Evolutionary conservation across 106 monocot genomes (phyloP), one percentile per base, ranked within the genome.

Genomic region (Dendrobium nobile): DNA sequence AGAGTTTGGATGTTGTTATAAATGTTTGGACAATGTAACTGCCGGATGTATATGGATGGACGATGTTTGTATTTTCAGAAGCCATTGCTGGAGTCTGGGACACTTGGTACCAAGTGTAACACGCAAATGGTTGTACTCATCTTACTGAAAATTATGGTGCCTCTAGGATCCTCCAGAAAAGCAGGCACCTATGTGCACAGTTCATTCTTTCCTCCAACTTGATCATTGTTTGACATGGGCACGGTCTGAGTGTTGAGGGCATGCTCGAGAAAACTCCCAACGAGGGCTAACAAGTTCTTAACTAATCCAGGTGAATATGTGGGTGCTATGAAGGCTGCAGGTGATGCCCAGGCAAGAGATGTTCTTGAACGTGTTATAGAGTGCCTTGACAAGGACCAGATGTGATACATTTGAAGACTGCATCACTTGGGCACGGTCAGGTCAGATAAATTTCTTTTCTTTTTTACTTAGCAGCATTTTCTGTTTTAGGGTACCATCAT

Each of bases 141-240:
- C 82, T 91, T 42, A 98, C 97, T 72, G 97, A 98, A 79, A 98
- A 98, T 81, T 98, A 98, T 84, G 92, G 94, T 1, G 43, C 65
- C 58, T 79, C 65, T 18, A 64, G 79, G 58, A 67, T 6, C 79
- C 92, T 20, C 97, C 97, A 68, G 94, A 98, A 80, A 98, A 87
- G 75, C 92, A 94, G 80, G 97, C 92, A 42, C 97, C 94, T 48
- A 94, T 94, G 94, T 94, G 97, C 79, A 98, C 97, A 13, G 88
- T 98, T 72, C 97, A 98, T 67, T 94, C 94, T 94, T 98, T 41
- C 97, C 97, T 45, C 97, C 67, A 98, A 98, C 75, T 98, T 78
- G 92, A 94, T 84, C 94, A 98, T 59, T 98, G 97, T 79, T 77
- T 98, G 47, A 91, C 97, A 75, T 98, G 97, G 97, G 97, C 97